These are phyloP conservation scores for Echinosophora koreensis DNA, from an alignment of 306 rosid species.

Conservation along the genomic window DNA sequence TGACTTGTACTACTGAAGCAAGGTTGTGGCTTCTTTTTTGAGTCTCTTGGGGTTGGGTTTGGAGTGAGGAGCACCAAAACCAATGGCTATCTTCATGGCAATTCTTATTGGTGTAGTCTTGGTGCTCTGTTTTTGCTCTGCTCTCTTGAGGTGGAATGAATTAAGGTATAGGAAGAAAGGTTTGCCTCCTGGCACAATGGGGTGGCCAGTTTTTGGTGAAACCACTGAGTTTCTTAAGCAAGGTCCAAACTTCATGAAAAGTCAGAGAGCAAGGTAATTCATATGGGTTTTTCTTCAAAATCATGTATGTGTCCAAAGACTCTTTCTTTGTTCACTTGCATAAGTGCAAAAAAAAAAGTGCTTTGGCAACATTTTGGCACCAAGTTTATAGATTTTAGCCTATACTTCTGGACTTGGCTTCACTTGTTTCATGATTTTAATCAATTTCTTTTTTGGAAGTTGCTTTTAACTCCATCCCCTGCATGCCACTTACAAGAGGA, in stretches of 20 bases:
- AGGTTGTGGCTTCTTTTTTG: conserved; percentile 45
- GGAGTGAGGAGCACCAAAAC: conserved; percentile 59
- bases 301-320: conserved; percentile 15
- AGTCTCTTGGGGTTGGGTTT: conserved; percentile 47
- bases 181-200: conserved; percentile 98
- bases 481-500: conserved; percentile 34
- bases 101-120: conserved; percentile 49
- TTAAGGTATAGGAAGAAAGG: conserved; percentile 82
- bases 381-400: conserved; percentile 38
- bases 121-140: conserved; percentile 89
- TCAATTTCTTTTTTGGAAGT: conserved; percentile 14
- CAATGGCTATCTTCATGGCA: conserved; percentile 75
- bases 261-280: conserved; percentile 85
- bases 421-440: conserved; percentile 24
- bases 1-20: conserved; percentile 49
- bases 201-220: conserved; percentile 97
- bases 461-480: conserved; percentile 38
- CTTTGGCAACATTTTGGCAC: conserved; percentile 21
- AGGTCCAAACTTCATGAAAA: conserved; percentile 97
- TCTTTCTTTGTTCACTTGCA: conserved; percentile 39
- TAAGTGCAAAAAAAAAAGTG: conserved; percentile 21
- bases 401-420: conserved; percentile 9
- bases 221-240: conserved; percentile 96
- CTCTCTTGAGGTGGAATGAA: conserved; percentile 87
- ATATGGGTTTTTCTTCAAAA: neutral